Evolutionary conservation across 2,329 filamentous ascomycete genomes (phyloP).

Genomic region (Fusarium hostae): DNA sequence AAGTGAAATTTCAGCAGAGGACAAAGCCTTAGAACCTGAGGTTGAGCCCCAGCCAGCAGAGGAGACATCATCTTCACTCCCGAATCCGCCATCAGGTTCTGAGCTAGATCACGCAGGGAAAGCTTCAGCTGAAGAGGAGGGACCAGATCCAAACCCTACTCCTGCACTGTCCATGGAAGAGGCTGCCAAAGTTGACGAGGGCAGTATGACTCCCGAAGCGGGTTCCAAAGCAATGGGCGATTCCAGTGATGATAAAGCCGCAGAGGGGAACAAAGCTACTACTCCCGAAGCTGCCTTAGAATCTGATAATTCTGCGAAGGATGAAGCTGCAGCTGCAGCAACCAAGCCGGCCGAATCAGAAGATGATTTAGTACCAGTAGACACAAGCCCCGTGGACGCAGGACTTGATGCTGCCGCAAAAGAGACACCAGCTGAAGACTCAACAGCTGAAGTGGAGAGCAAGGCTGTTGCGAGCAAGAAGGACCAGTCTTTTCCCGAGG

Average conservation of each 20-base stretch:
- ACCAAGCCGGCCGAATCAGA: background rate
- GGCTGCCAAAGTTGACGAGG: slow-evolving; percentile 3
- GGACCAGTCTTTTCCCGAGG: background rate
- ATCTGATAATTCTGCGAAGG: background rate
- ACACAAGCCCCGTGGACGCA: background rate
- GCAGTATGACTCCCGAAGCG: background rate
- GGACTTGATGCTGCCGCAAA: background rate
- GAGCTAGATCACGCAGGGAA: background rate
- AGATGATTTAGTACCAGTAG: background rate
- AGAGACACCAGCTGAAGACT: background rate
- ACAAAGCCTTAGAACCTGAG: slow-evolving; percentile 8
- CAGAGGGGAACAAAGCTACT: background rate
- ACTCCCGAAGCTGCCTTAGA: background rate
- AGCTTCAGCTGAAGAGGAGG: background rate
- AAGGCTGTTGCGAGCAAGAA: background rate
- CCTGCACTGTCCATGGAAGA: background rate
- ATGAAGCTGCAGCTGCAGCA: background rate
- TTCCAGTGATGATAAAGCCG: background rate
- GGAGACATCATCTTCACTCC: background rate
- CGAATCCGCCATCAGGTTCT: background rate
- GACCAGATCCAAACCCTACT: background rate
- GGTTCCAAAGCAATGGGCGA: background rate
- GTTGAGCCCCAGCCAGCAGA: slow-evolving; percentile 2
- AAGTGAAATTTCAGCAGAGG: background rate
- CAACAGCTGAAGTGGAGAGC: background rate